Conservation (phyloP, 495 filamentous ascomycete species). For the Penicillium diatomitis region DNA sequence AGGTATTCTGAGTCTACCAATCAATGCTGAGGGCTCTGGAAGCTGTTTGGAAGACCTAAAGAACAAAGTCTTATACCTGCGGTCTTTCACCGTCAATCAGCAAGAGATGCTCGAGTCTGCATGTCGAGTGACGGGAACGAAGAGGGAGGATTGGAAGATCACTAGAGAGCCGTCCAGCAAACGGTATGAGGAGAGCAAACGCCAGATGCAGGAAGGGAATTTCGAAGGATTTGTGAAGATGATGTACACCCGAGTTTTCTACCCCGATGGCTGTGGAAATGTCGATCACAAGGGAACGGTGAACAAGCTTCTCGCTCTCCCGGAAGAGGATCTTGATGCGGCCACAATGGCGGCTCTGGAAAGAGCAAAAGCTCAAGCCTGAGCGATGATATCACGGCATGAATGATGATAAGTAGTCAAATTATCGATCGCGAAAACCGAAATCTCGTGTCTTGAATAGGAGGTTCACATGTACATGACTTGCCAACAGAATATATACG, state of each 20-base stretch:
- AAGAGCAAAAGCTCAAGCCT: not conserved
- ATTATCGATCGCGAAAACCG: no score
- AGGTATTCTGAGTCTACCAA: slow-evolving; percentile 29
- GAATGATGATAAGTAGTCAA: no score
- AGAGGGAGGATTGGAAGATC: slow-evolving; percentile 49
- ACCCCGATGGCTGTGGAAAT: slow-evolving; percentile 34
- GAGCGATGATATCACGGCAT: not conserved
- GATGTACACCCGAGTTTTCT: slow-evolving; percentile 47
- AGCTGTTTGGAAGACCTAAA: slow-evolving; percentile 16
- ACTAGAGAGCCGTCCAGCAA: slow-evolving; percentile 28
- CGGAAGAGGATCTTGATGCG: slow-evolving; percentile 53
- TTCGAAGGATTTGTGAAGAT: slow-evolving; percentile 14
- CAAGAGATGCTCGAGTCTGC: slow-evolving; percentile 42
- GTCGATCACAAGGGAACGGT: slow-evolving; percentile 26
- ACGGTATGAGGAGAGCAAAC: slow-evolving; percentile 33
- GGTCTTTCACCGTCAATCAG: slow-evolving; percentile 41
- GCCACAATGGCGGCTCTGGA: slow-evolving; percentile 22
- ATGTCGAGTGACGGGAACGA: slow-evolving; percentile 44
- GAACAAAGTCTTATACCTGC: slow-evolving; percentile 36
- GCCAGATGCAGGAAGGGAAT: slow-evolving; percentile 34
- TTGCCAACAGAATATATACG: no score
- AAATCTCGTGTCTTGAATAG: no score
- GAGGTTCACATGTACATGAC: no score
- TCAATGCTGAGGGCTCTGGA: slow-evolving; percentile 32
- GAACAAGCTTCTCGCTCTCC: slow-evolving; percentile 45